Base-by-base conservation (phyloP, 192 early-diverging fungal genomes). In the Coemansia asiatica region DNA sequence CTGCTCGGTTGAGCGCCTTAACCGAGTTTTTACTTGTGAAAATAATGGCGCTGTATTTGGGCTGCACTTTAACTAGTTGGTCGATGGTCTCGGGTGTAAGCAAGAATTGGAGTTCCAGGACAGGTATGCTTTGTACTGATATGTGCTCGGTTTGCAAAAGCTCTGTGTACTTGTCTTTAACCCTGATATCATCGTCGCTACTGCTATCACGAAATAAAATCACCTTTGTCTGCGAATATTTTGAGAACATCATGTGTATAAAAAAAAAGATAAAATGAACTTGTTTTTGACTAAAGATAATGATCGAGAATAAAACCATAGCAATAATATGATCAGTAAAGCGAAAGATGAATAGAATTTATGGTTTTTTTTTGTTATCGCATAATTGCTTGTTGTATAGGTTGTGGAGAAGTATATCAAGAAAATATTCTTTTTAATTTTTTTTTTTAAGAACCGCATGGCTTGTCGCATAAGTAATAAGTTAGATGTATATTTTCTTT, bases 21-120 rank as follows among this genome's bases (percentile, higher is more conserved):
- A 74, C 68, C 1, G 77, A 68, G 36, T 71, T 80, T 40, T 71
- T 62, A 59, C 78, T 81, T 1, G 78, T 81, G 27, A 81, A 81
- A 2, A 81, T 25, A 1, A 80, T 5, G 5, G 40, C 40, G 8
- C 13, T 31, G 68, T 68, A 6, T 61, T 13, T 13, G 15, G 40
- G 40, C 40, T 12, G 40, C 19, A 33, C 19, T 0, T 15, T 15
- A 2, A 51, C 22, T 18, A 66, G 40, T 12, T 54, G n/a, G 22
- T 50, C 44, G 28, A 69, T 13, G 22, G 55, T 60, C n/a, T 23
- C 29, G 19, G 72, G 18, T 2, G 64, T 61, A 19, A 81, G 61
- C 27, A 75, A 22, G 25, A 61, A 51, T 19, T 63, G 46, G 63
- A 75, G 72, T 31, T 69, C 69, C 4, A 81, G 31, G 9, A 74